Percentiles rank a stretch among this genome's conserved stretches.
Conservation (phyloP, 2,329 filamentous ascomycete species). For the Cytospora paraplurivora region DNA sequence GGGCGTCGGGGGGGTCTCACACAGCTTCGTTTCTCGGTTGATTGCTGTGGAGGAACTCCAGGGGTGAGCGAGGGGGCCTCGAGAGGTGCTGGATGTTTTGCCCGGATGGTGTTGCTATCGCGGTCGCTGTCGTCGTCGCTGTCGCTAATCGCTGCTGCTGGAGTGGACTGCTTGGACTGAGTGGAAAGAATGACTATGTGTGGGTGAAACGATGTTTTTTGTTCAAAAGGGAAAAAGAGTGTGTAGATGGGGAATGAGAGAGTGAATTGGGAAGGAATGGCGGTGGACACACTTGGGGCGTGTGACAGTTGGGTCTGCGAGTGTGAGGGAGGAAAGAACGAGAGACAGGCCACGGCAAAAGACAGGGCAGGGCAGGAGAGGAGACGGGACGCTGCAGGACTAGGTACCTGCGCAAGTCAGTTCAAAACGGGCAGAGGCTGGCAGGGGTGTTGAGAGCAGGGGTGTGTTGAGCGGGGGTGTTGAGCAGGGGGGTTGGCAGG, state of each 20-base stretch:
- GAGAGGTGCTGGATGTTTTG: not conserved
- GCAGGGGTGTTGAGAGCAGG: too few species aligned
- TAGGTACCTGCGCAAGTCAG: not conserved
- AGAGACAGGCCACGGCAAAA: constrained; percentile 15
- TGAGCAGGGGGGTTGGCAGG: too few species aligned
- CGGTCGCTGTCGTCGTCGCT: not conserved
- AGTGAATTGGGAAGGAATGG: constrained; percentile 20
- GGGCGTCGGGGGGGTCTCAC: constrained; percentile 10
- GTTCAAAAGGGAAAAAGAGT: constrained; percentile 20
- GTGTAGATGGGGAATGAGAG: constrained; percentile 13
- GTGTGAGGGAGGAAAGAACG: constrained; percentile 25
- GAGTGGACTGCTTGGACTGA: not conserved
- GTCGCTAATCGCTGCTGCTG: not conserved
- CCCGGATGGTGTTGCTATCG: not conserved
- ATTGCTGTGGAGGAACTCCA: not conserved
- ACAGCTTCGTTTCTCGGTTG: constrained; percentile 5
- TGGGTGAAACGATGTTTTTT: constrained; percentile 3
- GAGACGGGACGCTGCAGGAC: not conserved
- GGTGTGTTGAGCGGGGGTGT: too few species aligned
- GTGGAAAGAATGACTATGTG: constrained; percentile 13
- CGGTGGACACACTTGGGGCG: constrained; percentile 18
- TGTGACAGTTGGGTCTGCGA: constrained; percentile 8
- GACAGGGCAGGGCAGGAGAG: not conserved
- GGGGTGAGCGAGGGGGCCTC: not conserved
- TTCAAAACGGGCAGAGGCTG: too few species aligned